Base-by-base conservation (phyloP, 345 rosid genomes). In the Boechera divaricarpa region DNA sequence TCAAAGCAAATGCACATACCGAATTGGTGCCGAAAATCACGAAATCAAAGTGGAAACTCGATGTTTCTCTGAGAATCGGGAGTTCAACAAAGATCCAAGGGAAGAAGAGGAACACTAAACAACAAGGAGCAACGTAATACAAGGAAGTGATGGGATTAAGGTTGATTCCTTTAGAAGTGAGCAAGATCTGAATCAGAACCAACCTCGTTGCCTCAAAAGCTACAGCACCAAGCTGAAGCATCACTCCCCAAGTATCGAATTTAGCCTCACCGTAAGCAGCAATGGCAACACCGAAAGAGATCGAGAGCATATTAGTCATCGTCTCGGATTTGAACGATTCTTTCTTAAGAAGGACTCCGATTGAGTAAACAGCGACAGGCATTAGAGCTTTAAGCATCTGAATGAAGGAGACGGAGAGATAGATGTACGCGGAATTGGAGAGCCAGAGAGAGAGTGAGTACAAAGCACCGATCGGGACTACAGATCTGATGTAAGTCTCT, bases 281-380 rank as follows among this genome's bases (percentile, higher is more conserved):
- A 70, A 94, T 67, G 16, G 85, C 97, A 4, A 94, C 98, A 0
- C 98, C 98, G 29, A 91, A 54, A 0, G 98, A 94, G 91, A 94
- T 94, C 70, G 98, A 92, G 54, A 94, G 56, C 98, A 94, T 94
- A 60, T 94, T 94, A 7, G 71, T 82, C 98, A 94, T 94, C 5
- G 92, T 90, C 28, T 87, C 90, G 9, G 80, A 73, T 79, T 89
- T 91, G 67, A 92, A 94, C 6, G 65, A 44, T 45, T 94, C 97
- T 41, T 86, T 88, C 58, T 89, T 92, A 16, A 90, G 76, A 12
- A 82, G 18, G 45, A 94, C 95, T 21, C 98, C 97, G 62, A 94
- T 90, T 2, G 98, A 94, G 79, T 94, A 94, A 7, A 94, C 98
- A 10, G 98, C 97, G 2, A 94, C 97, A 1, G 98, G 97, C 98